Evolutionary conservation across 2,329 filamentous ascomycete species (phyloP).

Genomic region (Alternaria sp.): DNA sequence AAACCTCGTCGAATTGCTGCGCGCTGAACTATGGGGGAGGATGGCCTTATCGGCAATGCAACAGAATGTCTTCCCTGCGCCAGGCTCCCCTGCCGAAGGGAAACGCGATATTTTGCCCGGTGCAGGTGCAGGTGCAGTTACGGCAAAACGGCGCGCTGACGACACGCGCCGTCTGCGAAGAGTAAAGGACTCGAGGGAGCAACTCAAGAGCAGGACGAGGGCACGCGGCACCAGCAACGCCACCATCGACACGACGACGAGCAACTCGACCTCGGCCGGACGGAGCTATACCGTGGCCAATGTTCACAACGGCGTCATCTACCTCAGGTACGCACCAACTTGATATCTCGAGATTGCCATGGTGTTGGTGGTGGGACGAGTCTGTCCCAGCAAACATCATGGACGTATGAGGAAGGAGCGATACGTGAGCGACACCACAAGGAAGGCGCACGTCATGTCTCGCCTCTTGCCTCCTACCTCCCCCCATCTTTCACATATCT

Average conservation of each 20-base stretch:
- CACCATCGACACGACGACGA: slow-evolving; percentile 42
- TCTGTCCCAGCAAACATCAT: slow-evolving; percentile 1
- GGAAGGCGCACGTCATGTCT: slow-evolving; percentile 3
- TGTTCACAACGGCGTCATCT: slow-evolving; percentile 58
- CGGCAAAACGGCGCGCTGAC: slow-evolving; percentile 40
- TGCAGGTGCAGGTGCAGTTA: slow-evolving; percentile 33
- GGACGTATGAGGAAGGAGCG: background rate
- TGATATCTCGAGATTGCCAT: background rate
- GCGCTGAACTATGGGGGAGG: slow-evolving; percentile 43
- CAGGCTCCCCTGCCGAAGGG: slow-evolving; percentile 35
- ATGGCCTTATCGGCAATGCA: slow-evolving; percentile 48
- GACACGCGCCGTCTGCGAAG: slow-evolving; percentile 44
- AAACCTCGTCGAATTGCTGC: slow-evolving; percentile 24
- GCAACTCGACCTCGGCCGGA: slow-evolving; percentile 39
- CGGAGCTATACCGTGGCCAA: slow-evolving; percentile 59
- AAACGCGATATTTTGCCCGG: slow-evolving; percentile 37
- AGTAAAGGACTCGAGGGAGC: slow-evolving; percentile 50
- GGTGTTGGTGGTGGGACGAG: slow-evolving; percentile 3
- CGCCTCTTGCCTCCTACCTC: background rate
- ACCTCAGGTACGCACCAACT: slow-evolving; percentile 52
- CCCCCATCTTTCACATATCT: background rate
- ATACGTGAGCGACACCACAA: background rate
- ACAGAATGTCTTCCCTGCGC: slow-evolving; percentile 39
- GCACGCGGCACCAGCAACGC: slow-evolving; percentile 43
- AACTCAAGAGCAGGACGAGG: slow-evolving; percentile 45